A percentile compares a stretch with the other conserved stretches of the same genome.
These are phyloP conservation scores for Saccharomycopsis sp. DNA, from an alignment of 805 yeast genomes.

Conservation along the genomic window DNA sequence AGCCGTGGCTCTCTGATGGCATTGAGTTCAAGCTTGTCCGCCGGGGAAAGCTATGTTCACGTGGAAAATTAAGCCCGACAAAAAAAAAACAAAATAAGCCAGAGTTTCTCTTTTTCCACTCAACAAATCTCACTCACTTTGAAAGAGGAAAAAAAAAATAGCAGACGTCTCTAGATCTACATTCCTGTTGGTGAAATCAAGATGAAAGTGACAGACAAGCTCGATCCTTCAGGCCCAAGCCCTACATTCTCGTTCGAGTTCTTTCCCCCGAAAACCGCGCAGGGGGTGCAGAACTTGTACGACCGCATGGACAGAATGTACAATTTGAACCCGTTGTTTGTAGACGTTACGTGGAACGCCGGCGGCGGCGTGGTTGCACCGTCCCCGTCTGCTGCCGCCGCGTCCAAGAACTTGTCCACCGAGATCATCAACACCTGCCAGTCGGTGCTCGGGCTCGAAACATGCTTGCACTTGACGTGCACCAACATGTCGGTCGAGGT, in stretches of 20 bases:
- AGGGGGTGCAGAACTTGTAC: conserved; percentile 91
- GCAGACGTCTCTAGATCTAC: too few relatives aligned
- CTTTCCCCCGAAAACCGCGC: conserved; percentile 94
- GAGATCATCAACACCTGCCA: conserved; percentile 91
- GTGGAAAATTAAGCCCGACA: too few relatives aligned
- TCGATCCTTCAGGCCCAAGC: conserved; percentile 3
- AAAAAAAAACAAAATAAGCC: too few relatives aligned
- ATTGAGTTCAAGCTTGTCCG: too few relatives aligned
- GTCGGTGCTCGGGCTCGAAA: conserved; percentile 82
- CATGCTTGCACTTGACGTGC: conserved; percentile 97
- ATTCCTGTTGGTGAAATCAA: too few relatives aligned
- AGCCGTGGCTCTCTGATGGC: too few relatives aligned
- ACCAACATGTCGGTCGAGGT: conserved; percentile 81
- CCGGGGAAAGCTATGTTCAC: too few relatives aligned
- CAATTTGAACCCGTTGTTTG: conserved; percentile 79
- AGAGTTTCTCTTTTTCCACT: too few relatives aligned
- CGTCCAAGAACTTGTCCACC: conserved; percentile 65
- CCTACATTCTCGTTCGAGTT: conserved; percentile 92
- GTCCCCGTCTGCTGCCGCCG: too few relatives aligned
- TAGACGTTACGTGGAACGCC: conserved; percentile 98
- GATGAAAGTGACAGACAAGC: conserved; percentile 20
- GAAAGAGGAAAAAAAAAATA: too few relatives aligned
- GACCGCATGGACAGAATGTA: conserved; percentile 98
- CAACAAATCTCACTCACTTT: too few relatives aligned
- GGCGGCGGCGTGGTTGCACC: conserved; percentile 75